Percentiles rank a stretch among this genome's conserved stretches.
Evolutionary conservation across 225 moss, liverwort and hornwort genomes (phyloP).

Genomic region (Polytrichum commune): DNA sequence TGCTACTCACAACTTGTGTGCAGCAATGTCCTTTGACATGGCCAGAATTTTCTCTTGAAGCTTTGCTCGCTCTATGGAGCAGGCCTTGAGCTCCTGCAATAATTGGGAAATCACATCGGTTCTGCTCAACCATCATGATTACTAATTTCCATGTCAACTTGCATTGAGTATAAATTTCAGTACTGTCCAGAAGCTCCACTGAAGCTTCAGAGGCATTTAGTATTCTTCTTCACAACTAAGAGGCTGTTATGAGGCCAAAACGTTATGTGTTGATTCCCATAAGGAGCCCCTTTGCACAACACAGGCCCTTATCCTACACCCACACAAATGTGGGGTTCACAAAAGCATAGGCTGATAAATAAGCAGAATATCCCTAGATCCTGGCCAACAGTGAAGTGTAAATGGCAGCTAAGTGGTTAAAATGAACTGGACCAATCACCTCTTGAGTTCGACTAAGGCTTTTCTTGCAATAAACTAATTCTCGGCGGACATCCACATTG

Average conservation of each 20-base stretch:
- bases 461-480: slow-evolving; percentile 36
- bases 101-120: not conserved
- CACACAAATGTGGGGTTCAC: too few relatives aligned
- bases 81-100: slow-evolving; percentile 54
- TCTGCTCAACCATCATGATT: too few relatives aligned
- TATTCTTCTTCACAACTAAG: too few relatives aligned
- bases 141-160: too few relatives aligned
- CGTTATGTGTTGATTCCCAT: too few relatives aligned
- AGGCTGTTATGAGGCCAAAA: not conserved
- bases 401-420: not conserved
- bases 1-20: slow-evolving; percentile 57
- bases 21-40: slow-evolving; percentile 65
- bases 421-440: slow-evolving; percentile 17
- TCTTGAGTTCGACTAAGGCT: slow-evolving; percentile 42
- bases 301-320: too few relatives aligned
- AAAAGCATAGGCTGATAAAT: too few relatives aligned
- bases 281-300: too few relatives aligned
- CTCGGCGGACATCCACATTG: slow-evolving; percentile 24
- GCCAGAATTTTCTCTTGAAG: slow-evolving; percentile 45
- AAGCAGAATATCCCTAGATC: too few relatives aligned
- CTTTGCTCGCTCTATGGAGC: slow-evolving; percentile 39
- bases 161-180: too few relatives aligned
- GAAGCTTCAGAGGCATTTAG: too few relatives aligned
- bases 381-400: not conserved
- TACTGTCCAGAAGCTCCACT: too few relatives aligned